Conservation (phyloP, 2,329 filamentous ascomycete genomes). For the Verticillium dahliae region DNA sequence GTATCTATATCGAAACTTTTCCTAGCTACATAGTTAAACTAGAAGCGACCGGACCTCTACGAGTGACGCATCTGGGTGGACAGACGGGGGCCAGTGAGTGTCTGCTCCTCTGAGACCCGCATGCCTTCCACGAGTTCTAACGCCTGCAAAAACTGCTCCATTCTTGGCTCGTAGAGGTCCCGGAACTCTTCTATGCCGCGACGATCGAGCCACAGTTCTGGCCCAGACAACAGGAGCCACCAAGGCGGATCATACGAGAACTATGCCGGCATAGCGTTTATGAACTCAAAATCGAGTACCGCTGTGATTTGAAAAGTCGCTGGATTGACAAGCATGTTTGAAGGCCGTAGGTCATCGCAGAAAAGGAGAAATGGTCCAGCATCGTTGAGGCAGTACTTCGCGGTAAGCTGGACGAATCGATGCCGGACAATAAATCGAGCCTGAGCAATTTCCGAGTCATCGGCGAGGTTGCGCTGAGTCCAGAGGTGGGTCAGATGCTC, state of each 20-base stretch:
- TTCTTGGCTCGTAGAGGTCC: conserved; percentile 4
- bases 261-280: conserved; percentile 31
- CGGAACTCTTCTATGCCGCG: conserved; percentile 10
- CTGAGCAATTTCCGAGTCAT: conserved; percentile 17
- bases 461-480: conserved; percentile 23
- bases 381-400: conserved; percentile 19
- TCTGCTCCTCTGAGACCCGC: background rate
- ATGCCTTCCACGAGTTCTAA: conserved; percentile 7
- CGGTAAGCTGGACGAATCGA: conserved; percentile 22
- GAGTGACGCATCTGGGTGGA: conserved; percentile 25
- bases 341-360: conserved; percentile 29
- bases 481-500: conserved; percentile 19
- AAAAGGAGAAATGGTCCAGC: conserved; percentile 28
- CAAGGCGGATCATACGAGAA: conserved; percentile 29
- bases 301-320: conserved; percentile 26
- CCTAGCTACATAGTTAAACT: conserved; percentile 24
- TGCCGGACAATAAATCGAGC: conserved; percentile 24
- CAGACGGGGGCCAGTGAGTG: conserved; percentile 2
- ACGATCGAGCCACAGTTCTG: conserved; percentile 16
- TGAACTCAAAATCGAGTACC: conserved; percentile 32
- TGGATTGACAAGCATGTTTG: conserved; percentile 30
- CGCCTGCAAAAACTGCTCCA: conserved; percentile 8
- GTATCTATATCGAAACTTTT: conserved; percentile 23
- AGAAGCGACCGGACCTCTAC: conserved; percentile 25
- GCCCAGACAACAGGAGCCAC: conserved; percentile 27